Evolutionary conservation across 2,329 filamentous ascomycete species (phyloP).

Genomic region (Talaromyces sp.): DNA sequence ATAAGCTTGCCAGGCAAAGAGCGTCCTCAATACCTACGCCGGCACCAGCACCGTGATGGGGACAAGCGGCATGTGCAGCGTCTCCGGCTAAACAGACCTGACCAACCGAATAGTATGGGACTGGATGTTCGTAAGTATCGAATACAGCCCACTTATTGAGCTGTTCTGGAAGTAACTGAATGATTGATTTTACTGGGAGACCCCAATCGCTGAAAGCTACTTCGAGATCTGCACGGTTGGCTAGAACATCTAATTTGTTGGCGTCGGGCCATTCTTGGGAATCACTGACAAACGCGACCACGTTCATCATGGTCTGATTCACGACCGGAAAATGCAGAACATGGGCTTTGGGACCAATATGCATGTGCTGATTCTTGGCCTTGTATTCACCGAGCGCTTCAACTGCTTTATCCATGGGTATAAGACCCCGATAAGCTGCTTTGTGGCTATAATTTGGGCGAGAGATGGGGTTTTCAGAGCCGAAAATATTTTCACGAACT

Average conservation of each 20-base stretch:
- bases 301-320: background rate
- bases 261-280: conserved; percentile 9
- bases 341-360: conserved; percentile 56
- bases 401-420: conserved; percentile 54
- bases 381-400: conserved; percentile 49
- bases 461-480: conserved; percentile 20
- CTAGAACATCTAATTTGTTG: conserved; percentile 20
- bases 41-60: conserved; percentile 41
- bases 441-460: conserved; percentile 32
- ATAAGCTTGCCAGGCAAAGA: conserved; percentile 41
- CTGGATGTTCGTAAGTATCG: conserved; percentile 27
- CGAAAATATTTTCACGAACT: conserved; percentile 29
- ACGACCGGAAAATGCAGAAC: conserved; percentile 59
- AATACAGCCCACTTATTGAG: conserved; percentile 34
- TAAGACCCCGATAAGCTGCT: conserved; percentile 33
- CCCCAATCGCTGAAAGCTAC: conserved; percentile 45
- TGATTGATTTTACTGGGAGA: conserved; percentile 26
- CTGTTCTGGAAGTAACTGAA: background rate
- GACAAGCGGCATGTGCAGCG: conserved; percentile 41
- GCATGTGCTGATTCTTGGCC: conserved; percentile 52
- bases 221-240: conserved; percentile 39
- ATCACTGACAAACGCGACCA: conserved; percentile 4
- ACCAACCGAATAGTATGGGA: conserved; percentile 29
- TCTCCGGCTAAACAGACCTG: conserved; percentile 35
- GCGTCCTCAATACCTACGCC: conserved; percentile 34